phyloP scores from a whole-genome alignment of 1,139 yeast species.

The Arxiozyma heterogenica region DNA sequence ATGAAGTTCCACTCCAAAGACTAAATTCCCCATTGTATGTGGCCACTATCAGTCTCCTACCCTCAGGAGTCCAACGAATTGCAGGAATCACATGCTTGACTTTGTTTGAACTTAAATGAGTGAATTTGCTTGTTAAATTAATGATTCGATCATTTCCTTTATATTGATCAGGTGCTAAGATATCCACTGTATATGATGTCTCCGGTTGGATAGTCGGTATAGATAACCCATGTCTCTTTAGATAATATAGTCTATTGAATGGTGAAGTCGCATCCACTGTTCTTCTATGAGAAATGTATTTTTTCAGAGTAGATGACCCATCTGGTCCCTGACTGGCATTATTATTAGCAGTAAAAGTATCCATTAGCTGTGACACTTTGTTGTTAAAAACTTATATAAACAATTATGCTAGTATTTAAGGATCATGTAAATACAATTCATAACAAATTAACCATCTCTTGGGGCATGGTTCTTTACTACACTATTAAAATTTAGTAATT shows the following conservation, averaged over 20 bases:
- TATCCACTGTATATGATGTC: conserved; percentile 60
- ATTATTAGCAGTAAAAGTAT: background rate
- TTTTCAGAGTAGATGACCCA: conserved; percentile 23
- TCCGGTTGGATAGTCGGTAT: conserved; percentile 66
- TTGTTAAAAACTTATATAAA: too few relatives aligned
- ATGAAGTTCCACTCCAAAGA: conserved; percentile 92
- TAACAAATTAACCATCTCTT: background rate
- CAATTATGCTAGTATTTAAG: too few relatives aligned
- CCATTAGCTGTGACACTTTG: background rate
- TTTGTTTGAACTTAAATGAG: conserved; percentile 84
- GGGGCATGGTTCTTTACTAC: too few relatives aligned
- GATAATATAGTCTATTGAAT: conserved; percentile 62
- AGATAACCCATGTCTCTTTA: conserved; percentile 47
- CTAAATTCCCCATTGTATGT: conserved; percentile 94
- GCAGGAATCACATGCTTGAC: conserved; percentile 87
- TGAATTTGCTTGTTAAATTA: conserved; percentile 71
- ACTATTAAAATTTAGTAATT: too few relatives aligned
- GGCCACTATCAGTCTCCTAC: conserved; percentile 80
- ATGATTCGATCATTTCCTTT: conserved; percentile 37
- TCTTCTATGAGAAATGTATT: conserved; percentile 56
- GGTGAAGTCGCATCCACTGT: conserved; percentile 86
- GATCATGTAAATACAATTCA: background rate
- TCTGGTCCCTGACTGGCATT: background rate
- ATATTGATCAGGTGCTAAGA: conserved; percentile 65
- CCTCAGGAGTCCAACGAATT: conserved; percentile 95